A percentile compares a stretch with the other conserved stretches of the same genome.
phyloP scores from a whole-genome alignment of 768 basidiomycete genomes.

The Asterophora parasitica region DNA sequence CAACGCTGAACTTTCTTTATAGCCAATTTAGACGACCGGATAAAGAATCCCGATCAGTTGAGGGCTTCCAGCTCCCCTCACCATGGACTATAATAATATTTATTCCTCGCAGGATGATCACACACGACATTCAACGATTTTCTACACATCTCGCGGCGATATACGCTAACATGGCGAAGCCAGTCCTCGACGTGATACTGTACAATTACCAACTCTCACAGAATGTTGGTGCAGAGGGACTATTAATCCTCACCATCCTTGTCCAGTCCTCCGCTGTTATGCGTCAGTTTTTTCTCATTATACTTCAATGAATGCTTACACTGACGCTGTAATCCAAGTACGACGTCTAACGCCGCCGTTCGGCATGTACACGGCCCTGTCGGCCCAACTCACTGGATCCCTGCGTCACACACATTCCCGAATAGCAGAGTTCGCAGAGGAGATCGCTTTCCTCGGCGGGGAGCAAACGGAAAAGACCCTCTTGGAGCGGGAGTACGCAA shows the following conservation, averaged over 20 bases:
- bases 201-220: slow-evolving; percentile 95
- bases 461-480: slow-evolving; percentile 89
- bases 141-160: slow-evolving; percentile 88
- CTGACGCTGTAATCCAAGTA: slow-evolving; percentile 43
- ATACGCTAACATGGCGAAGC: slow-evolving; percentile 92
- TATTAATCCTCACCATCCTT: slow-evolving; percentile 74
- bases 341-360: slow-evolving; percentile 88
- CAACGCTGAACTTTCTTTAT: slow-evolving; percentile 6
- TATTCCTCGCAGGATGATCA: slow-evolving; percentile 67
- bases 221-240: slow-evolving; percentile 92
- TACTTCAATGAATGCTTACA: background rate
- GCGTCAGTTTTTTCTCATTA: slow-evolving; percentile 42
- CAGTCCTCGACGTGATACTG: slow-evolving; percentile 84
- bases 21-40: slow-evolving; percentile 94
- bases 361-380: slow-evolving; percentile 84
- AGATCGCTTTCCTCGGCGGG: slow-evolving; percentile 84
- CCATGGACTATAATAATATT: slow-evolving; percentile 10
- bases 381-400: slow-evolving; percentile 83
- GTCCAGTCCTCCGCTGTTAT: slow-evolving; percentile 83
- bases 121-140: slow-evolving; percentile 93
- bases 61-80: slow-evolving; percentile 17
- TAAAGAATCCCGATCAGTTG: slow-evolving; percentile 93
- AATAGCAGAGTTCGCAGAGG: slow-evolving; percentile 83
- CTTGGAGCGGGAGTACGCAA: slow-evolving; percentile 84
- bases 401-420: slow-evolving; percentile 91